Evolutionary conservation across 179 eudicot species (phyloP).

Genomic region (Camellia oleifera): DNA sequence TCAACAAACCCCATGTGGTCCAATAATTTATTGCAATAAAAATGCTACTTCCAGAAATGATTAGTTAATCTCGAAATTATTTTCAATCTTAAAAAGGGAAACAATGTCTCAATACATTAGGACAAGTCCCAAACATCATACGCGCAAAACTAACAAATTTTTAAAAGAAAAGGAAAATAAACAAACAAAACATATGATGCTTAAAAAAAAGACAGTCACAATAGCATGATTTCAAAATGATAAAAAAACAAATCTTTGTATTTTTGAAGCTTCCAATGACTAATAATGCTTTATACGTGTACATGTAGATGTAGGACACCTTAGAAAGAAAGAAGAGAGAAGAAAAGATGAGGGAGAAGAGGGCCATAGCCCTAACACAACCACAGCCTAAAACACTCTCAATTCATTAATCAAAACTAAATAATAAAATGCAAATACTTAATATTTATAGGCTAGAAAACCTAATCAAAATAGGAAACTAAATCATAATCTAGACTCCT

Average conservation of each 20-base stretch:
- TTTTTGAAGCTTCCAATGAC: conserved; percentile 5
- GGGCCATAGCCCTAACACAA: too few species aligned
- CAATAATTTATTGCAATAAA: neutral
- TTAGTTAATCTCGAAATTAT: neutral
- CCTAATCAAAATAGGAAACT: too few species aligned
- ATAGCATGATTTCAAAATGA: neutral
- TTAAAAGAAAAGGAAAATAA: neutral
- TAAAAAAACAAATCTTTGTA: neutral
- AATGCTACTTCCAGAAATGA: neutral
- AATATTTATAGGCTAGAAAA: too few species aligned
- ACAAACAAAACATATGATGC: neutral
- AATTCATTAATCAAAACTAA: too few species aligned
- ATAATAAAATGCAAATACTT: too few species aligned
- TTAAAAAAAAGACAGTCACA: neutral
- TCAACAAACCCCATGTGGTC: neutral
- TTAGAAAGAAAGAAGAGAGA: too few species aligned
- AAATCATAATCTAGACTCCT: too few species aligned
- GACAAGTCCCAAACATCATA: neutral
- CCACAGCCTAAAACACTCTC: too few species aligned
- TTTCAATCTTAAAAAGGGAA: neutral
- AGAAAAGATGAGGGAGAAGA: too few species aligned
- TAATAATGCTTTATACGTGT: neutral
- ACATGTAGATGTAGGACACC: too few species aligned
- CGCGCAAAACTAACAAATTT: neutral
- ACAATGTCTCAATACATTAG: neutral